Percentiles rank a stretch among this genome's conserved stretches.
Conservation (phyloP, 2,329 filamentous ascomycete genomes). For the Xylaria sp. region DNA sequence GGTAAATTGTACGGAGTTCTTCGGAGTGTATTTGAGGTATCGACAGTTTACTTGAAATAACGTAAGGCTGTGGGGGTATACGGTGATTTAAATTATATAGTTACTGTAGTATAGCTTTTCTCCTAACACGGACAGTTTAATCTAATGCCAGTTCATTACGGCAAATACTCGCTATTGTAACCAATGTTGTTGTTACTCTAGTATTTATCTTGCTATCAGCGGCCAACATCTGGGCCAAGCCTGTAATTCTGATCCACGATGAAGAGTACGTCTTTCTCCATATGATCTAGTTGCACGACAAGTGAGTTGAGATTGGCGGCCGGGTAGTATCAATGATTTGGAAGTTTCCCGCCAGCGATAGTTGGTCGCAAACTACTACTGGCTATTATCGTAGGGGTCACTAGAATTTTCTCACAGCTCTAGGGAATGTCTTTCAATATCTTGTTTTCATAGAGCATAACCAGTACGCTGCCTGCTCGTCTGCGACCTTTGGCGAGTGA, state of each 20-base stretch:
- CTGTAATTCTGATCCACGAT: not conserved
- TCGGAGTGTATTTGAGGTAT: not conserved
- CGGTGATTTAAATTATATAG: not conserved
- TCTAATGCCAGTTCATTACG: too few species aligned
- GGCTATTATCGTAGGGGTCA: not conserved
- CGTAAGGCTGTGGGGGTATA: not conserved
- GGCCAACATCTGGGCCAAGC: not conserved
- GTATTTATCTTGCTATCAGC: not conserved
- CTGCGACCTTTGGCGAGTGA: conserved; percentile 20
- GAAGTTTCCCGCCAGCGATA: not conserved
- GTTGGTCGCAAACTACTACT: not conserved
- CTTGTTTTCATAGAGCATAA: not conserved
- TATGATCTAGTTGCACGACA: too few species aligned
- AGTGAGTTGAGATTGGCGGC: not conserved
- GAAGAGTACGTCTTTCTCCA: not conserved
- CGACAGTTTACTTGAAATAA: too few species aligned
- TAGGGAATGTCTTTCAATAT: not conserved
- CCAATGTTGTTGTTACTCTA: not conserved
- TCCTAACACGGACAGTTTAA: not conserved
- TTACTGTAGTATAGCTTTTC: not conserved
- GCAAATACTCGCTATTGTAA: not conserved
- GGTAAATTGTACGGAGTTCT: not conserved
- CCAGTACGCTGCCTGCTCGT: not conserved
- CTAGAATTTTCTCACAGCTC: not conserved
- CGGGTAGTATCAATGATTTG: not conserved